These are phyloP conservation scores for Schizonepeta tenuifolia DNA, from an alignment of 257 asterid species.

Conservation along the genomic window DNA sequence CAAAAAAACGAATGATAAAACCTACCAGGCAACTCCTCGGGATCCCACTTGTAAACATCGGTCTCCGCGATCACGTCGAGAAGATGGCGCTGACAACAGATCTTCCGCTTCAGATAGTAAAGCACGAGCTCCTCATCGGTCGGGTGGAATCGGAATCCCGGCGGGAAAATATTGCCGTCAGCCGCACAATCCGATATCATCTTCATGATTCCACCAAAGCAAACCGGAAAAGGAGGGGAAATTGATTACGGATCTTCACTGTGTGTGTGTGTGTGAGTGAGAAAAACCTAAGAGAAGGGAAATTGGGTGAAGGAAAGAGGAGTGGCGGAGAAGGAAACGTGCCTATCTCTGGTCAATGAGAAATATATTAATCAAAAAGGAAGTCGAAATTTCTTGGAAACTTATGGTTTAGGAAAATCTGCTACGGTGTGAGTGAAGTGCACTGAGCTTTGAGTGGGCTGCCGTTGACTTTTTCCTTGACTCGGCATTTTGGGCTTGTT, in stretches of 20 bases:
- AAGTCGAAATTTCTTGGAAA: slow-evolving; percentile 38
- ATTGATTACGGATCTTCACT: neutral
- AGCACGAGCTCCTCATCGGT: slow-evolving; percentile 89
- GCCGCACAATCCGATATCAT: slow-evolving; percentile 37
- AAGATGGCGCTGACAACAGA: slow-evolving; percentile 54
- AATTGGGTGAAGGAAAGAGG: neutral
- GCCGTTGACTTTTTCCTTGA: slow-evolving; percentile 24
- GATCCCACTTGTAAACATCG: slow-evolving; percentile 90
- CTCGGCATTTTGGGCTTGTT: too few species aligned
- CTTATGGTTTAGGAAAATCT: neutral
- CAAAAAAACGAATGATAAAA: neutral
- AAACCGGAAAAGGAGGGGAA: neutral
- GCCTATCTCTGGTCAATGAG: slow-evolving; percentile 8
- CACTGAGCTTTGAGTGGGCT: slow-evolving; percentile 34
- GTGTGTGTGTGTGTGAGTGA: neutral
- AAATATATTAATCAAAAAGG: neutral
- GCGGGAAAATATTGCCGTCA: slow-evolving; percentile 53
- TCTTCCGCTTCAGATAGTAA: slow-evolving; percentile 77
- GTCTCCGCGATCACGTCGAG: slow-evolving; percentile 70
- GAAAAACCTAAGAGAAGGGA: neutral
- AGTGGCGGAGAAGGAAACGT: slow-evolving; percentile 27
- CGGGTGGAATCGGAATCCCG: slow-evolving; percentile 93
- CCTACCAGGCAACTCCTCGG: slow-evolving; percentile 86
- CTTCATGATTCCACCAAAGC: slow-evolving; percentile 28
- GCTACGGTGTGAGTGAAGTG: slow-evolving; percentile 27